Percentiles rank a stretch among this genome's conserved stretches.
These are phyloP conservation scores for Xylaria sp. DNA, from an alignment of 2,329 filamentous ascomycete species.

Conservation along the genomic window DNA sequence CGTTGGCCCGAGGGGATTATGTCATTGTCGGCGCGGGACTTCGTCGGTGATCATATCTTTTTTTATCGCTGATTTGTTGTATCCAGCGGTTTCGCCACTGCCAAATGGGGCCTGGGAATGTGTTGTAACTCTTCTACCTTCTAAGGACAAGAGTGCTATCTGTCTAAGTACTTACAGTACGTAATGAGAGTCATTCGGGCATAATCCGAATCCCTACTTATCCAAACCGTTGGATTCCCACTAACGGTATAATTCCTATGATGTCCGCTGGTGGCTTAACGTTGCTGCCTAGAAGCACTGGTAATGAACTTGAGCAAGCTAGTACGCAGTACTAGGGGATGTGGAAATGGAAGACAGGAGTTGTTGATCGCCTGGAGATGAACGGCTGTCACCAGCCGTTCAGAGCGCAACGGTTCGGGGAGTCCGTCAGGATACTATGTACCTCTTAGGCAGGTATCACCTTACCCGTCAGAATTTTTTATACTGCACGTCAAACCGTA, in stretches of 20 bases:
- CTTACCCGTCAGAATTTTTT: neutral
- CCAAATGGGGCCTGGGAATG: neutral
- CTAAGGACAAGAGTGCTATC: too few species aligned
- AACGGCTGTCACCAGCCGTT: neutral
- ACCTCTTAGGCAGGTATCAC: neutral
- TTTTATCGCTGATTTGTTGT: constrained; percentile 15
- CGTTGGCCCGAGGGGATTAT: constrained; percentile 13
- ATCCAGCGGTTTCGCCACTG: constrained; percentile 21
- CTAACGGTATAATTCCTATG: neutral
- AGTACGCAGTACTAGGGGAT: too few species aligned
- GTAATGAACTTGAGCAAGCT: neutral
- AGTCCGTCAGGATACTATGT: neutral
- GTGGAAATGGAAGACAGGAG: neutral
- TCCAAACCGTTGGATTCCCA: neutral
- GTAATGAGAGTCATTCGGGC: too few species aligned
- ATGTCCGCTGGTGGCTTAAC: neutral
- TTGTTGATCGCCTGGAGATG: neutral
- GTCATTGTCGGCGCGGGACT: constrained; percentile 26
- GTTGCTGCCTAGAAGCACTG: neutral
- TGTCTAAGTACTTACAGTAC: too few species aligned
- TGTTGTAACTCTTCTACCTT: neutral
- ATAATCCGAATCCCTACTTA: neutral
- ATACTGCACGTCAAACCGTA: constrained; percentile 4
- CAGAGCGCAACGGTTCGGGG: neutral
- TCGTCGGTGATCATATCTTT: constrained; percentile 20